Conservation (phyloP, 176 grass and related monocot genomes). For the Aegilops bicornis region DNA sequence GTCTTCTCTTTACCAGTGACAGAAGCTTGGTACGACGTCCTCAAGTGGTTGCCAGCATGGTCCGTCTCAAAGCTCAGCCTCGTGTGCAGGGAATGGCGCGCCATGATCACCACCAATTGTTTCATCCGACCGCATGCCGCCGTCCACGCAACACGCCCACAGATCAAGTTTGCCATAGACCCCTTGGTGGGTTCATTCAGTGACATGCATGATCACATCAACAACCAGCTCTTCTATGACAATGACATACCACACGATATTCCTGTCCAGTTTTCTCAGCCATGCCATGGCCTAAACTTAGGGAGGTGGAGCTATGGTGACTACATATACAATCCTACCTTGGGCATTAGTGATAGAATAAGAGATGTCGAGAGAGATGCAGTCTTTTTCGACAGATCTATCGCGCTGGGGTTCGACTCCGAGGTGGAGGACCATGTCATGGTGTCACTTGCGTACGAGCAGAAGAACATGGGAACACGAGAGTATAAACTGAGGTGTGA, state of each 20-base stretch:
- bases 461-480: background rate
- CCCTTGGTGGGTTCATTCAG: background rate
- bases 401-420: background rate
- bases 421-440: background rate
- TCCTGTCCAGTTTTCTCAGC: background rate
- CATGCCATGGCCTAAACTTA: constrained; percentile 4
- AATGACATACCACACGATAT: too few relatives aligned
- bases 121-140: background rate
- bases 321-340: background rate
- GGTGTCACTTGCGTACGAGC: background rate
- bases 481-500: background rate
- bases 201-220: background rate
- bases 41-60: background rate
- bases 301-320: background rate
- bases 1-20: background rate
- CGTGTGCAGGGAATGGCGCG: background rate
- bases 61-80: background rate
- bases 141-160: background rate
- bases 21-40: background rate
- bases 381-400: background rate
- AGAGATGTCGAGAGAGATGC: background rate
- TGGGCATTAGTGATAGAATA: rapidly evolving
- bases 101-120: background rate
- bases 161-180: background rate
- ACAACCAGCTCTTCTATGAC: background rate